phyloP scores from a whole-genome alignment of 2,329 filamentous ascomycete genomes.

The Chaetomium globosum region DNA sequence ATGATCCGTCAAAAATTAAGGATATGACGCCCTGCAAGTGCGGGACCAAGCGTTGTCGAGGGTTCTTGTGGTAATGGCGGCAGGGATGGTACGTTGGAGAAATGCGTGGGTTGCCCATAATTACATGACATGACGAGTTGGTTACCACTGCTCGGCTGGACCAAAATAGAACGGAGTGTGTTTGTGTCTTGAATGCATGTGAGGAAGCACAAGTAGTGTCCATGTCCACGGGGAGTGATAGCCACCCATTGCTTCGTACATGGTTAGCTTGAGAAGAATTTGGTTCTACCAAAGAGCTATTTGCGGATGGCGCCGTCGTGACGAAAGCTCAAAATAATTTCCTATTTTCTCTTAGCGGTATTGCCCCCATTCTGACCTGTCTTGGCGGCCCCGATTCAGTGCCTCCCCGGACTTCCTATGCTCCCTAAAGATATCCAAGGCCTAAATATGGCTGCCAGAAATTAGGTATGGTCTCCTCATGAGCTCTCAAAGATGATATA shows the following conservation, averaged over 20 bases:
- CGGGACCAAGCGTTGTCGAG: constrained; percentile 66
- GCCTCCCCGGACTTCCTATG: background rate
- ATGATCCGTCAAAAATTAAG: constrained; percentile 51
- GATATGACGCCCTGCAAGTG: constrained; percentile 66
- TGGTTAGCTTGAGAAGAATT: too few species aligned
- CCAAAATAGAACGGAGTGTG: too few species aligned
- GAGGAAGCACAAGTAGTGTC: too few species aligned
- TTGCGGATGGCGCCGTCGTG: too few species aligned
- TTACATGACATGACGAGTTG: too few species aligned
- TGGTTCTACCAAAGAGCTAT: background rate
- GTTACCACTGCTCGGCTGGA: too few species aligned
- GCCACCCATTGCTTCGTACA: too few species aligned
- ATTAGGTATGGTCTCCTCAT: background rate
- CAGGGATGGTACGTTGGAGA: background rate
- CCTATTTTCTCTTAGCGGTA: background rate
- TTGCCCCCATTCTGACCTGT: background rate
- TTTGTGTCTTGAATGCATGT: too few species aligned
- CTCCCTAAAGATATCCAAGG: background rate
- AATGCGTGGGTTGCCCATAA: too few species aligned
- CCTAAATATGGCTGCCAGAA: background rate
- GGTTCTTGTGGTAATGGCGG: constrained; percentile 61
- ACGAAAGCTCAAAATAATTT: background rate
- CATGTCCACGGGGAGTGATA: too few species aligned
- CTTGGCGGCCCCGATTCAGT: background rate
- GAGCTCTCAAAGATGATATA: background rate